A percentile compares a stretch with the other conserved stretches of the same genome.
Conservation (phyloP, 306 rosid species). For the Prunus dulcis region DNA sequence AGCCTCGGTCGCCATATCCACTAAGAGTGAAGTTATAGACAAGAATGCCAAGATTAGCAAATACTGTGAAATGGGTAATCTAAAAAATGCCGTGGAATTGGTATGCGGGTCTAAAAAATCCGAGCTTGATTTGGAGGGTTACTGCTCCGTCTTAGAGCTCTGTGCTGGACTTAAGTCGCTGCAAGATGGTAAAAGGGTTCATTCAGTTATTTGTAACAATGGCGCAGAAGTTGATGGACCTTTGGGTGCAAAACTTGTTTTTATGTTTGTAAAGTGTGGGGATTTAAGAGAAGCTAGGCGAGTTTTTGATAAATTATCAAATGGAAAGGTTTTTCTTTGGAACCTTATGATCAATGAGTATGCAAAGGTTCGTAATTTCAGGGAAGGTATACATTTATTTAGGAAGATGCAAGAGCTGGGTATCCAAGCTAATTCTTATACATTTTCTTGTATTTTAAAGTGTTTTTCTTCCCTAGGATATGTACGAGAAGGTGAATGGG, state of each 20-base stretch:
- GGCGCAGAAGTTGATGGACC: conserved; percentile 32
- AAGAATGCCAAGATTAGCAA: conserved; percentile 26
- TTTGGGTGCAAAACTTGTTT: conserved; percentile 64
- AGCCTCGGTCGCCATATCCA: conserved; percentile 23
- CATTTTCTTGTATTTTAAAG: conserved; percentile 61
- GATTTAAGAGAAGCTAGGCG: conserved; percentile 52
- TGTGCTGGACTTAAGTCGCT: conserved; percentile 56
- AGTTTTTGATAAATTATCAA: conserved; percentile 45
- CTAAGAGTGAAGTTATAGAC: conserved; percentile 10
- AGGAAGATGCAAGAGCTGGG: conserved; percentile 55
- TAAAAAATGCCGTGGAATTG: conserved; percentile 45
- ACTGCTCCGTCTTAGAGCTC: conserved; percentile 66
- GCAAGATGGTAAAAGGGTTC: conserved; percentile 57
- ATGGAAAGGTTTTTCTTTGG: conserved; percentile 66
- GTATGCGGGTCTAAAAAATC: conserved; percentile 34
- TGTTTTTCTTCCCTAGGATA: conserved; percentile 51
- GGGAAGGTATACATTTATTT: conserved; percentile 51
- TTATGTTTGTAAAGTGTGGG: conserved; percentile 64
- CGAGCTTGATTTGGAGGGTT: conserved; percentile 45
- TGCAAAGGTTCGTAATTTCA: conserved; percentile 44
- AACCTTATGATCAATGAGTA: conserved; percentile 66
- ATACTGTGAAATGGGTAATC: conserved; percentile 53
- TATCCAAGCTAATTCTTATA: conserved; percentile 45
- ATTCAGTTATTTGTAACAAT: conserved; percentile 41
- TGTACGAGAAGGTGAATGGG: conserved; percentile 40